Percentiles rank a stretch among this genome's conserved stretches.
Evolutionary conservation across 2,329 filamentous ascomycete genomes (phyloP).

Genomic region (Coniochaeta sp.): DNA sequence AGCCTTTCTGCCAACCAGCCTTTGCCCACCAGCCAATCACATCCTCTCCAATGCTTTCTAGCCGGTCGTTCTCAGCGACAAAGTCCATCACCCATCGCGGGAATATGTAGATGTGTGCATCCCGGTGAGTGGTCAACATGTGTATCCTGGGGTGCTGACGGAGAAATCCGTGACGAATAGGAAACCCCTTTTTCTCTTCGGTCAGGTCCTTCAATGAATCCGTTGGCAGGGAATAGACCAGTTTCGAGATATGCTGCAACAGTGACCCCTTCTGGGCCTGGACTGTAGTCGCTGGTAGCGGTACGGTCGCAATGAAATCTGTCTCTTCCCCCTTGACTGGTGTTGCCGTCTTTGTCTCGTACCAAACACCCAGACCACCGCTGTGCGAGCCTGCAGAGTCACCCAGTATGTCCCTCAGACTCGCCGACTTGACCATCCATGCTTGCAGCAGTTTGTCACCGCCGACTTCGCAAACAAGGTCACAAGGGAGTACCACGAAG

Average conservation of each 20-base stretch:
- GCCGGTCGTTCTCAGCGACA: constrained; percentile 66
- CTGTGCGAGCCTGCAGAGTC: constrained; percentile 38
- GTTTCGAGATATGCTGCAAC: constrained; percentile 60
- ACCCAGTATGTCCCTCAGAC: constrained; percentile 54
- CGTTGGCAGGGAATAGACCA: constrained; percentile 82
- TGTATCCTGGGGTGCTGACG: constrained; percentile 67
- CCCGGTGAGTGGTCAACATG: constrained; percentile 76
- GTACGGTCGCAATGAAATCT: constrained; percentile 78
- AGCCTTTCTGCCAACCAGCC: constrained; percentile 77
- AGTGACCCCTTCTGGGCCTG: constrained; percentile 57
- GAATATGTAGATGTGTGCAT: constrained; percentile 92
- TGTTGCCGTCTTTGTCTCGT: constrained; percentile 70
- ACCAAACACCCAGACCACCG: constrained; percentile 85
- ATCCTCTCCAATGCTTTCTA: constrained; percentile 87
- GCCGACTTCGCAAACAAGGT: constrained; percentile 83
- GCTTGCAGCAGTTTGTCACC: constrained; percentile 78
- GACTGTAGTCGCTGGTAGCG: constrained; percentile 50
- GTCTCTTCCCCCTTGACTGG: constrained; percentile 85
- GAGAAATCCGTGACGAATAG: constrained; percentile 69
- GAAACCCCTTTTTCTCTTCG: constrained; percentile 65
- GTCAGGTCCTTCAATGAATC: constrained; percentile 80
- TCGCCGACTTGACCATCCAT: constrained; percentile 82
- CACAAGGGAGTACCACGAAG: constrained; percentile 87
- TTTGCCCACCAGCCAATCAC: constrained; percentile 95
- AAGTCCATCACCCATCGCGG: constrained; percentile 87